phyloP scores from a whole-genome alignment of 148 eudicot species.

The Gaultheria prostrata region DNA sequence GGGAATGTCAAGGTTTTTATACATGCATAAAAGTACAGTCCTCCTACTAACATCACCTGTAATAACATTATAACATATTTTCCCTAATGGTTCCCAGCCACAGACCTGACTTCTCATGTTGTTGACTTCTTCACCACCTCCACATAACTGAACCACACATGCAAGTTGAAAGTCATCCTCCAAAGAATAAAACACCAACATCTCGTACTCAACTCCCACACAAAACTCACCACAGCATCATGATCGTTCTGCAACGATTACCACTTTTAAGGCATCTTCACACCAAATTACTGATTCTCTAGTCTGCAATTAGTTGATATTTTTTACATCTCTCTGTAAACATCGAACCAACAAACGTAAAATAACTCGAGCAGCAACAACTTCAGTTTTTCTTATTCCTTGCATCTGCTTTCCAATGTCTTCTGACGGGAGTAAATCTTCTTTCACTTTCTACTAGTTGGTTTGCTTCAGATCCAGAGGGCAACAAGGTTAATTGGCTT shows the following conservation, averaged over 20 bases:
- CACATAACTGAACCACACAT: background rate
- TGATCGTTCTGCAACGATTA: background rate
- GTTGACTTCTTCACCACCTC: background rate
- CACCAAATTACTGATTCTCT: background rate
- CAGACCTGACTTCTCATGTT: background rate
- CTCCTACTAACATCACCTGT: background rate
- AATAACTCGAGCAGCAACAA: background rate
- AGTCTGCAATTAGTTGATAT: background rate
- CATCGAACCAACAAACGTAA: background rate
- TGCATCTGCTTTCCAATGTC: slow-evolving; percentile 95
- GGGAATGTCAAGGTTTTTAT: background rate
- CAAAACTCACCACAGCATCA: background rate
- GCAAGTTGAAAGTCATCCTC: background rate
- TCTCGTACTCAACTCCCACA: background rate
- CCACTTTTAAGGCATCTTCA: slow-evolving; percentile 6
- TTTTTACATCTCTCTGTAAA: background rate
- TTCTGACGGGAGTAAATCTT: slow-evolving; percentile 40
- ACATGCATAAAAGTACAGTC: background rate
- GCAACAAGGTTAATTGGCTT: slow-evolving; percentile 16
- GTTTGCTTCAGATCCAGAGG: slow-evolving; percentile 14
- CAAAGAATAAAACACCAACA: no score
- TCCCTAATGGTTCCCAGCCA: background rate
- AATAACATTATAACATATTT: background rate
- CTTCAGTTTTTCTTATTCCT: slow-evolving; percentile 55
- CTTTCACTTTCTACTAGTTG: slow-evolving; percentile 23